phyloP scores from a whole-genome alignment of 1,284 basidiomycete species.

The Coniophora puteana region DNA sequence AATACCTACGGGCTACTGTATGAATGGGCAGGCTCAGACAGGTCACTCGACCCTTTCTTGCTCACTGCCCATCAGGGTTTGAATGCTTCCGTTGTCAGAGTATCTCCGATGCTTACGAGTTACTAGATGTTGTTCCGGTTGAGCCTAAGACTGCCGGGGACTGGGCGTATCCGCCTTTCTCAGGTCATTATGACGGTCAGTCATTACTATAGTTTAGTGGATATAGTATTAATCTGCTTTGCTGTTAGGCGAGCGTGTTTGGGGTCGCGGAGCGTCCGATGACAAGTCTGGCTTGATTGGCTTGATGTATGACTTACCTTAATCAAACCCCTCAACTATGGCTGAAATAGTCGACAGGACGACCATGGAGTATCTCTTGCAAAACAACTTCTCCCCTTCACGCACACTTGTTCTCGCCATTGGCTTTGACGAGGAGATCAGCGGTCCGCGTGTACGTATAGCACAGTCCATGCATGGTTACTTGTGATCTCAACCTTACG shows the following conservation, averaged over 20 bases:
- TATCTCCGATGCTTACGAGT: background rate
- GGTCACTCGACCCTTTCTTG: slow-evolving; percentile 58
- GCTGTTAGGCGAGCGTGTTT: slow-evolving; percentile 38
- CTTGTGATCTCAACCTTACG: slow-evolving; percentile 4
- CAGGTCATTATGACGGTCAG: slow-evolving; percentile 45
- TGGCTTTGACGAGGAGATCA: slow-evolving; percentile 65
- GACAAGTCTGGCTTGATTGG: slow-evolving; percentile 51
- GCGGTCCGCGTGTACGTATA: slow-evolving; percentile 38
- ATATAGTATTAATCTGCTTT: background rate
- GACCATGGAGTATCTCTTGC: slow-evolving; percentile 45
- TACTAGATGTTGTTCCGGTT: slow-evolving; percentile 53
- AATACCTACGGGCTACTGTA: slow-evolving; percentile 66
- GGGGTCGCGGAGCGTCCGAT: slow-evolving; percentile 48
- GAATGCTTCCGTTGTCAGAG: slow-evolving; percentile 1
- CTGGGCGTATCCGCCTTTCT: slow-evolving; percentile 56
- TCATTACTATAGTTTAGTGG: background rate
- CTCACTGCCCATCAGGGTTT: slow-evolving; percentile 64
- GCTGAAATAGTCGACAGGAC: slow-evolving; percentile 13
- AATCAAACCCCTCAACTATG: background rate
- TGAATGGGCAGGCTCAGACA: slow-evolving; percentile 56
- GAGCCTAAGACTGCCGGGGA: slow-evolving; percentile 45
- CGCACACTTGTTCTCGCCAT: slow-evolving; percentile 53
- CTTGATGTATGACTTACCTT: slow-evolving; percentile 27
- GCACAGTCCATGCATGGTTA: background rate
- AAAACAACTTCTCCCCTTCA: slow-evolving; percentile 38